Base-by-base conservation (phyloP, 2,329 filamentous ascomycete species). In the Fusarium sp. region DNA sequence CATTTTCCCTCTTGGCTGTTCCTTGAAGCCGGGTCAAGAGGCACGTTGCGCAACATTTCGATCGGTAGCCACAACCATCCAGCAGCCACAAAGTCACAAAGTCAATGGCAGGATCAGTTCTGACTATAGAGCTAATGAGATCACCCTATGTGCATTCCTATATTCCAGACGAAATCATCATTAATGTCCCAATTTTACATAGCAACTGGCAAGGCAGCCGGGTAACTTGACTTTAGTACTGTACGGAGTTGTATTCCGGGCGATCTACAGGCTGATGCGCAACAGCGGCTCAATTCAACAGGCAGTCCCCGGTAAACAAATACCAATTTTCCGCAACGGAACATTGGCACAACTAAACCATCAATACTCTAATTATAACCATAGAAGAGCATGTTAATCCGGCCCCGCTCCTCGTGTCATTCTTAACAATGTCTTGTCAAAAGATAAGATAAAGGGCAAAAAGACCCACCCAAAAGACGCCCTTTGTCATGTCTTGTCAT, bases 401-500 rank as follows among this genome's bases (percentile, higher is more conserved):
- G 51, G 37, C 12, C 40, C 45, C 51, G 25, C 57, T 32, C 16
- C 30, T 53, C 22, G 14, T 44, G 22, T 25, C 22, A 37, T 25
- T 24, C 6, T 34, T n/a, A 16, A 32, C 22, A 62, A 48, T 64
- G 49, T 64, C 32, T 57, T 64, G 49, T 64, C 40, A 65, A 51
- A 37, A 42, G 61, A 65, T 65, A 65, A 65, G 61, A 65, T 65
- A 65, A 20, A 40, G 56, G 4, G 44, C 11, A 32, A 47, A 49
- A 32, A 47, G 62, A 45, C 62, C 62, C 62, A 47, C 62, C 32
- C n/a, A 46, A 47, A 37, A 53, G 37, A 65, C 61, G 61, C 61
- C 61, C 61, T 65, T 65, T 65, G 29, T 45, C 61, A 52, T 65
- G 61, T 65, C 61, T 47, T 65, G 61, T 65, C 61, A 65, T 52